These are phyloP conservation scores for Thalia dealbata DNA, from an alignment of 176 grass and related monocot genomes.

Conservation along the genomic window DNA sequence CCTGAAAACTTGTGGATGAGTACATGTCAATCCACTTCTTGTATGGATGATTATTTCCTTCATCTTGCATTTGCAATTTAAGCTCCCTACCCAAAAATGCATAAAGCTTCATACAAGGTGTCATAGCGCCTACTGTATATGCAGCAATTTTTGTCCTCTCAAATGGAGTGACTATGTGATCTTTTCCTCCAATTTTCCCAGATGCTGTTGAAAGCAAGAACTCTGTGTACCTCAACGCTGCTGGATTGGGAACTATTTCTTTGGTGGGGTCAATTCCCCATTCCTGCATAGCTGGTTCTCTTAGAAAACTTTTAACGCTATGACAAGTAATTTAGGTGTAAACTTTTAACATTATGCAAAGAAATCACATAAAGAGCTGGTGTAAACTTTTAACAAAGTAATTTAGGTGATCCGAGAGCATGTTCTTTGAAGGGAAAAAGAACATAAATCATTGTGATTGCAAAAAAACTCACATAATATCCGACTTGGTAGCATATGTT, in stretches of 20 bases:
- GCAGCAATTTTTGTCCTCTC: slow-evolving; percentile 99
- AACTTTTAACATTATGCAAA: too few species aligned
- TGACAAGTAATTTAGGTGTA: background rate
- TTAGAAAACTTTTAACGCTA: slow-evolving; percentile 21
- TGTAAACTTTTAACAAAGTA: too few species aligned
- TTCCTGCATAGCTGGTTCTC: slow-evolving; percentile 47
- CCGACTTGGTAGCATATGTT: too few species aligned
- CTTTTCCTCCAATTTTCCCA: slow-evolving; percentile 84
- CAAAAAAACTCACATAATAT: too few species aligned
- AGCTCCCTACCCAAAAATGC: slow-evolving; percentile 81
- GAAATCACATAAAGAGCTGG: too few species aligned
- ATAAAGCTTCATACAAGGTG: slow-evolving; percentile 97
- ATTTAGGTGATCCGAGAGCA: background rate
- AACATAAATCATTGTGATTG: too few species aligned
- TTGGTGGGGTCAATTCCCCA: slow-evolving; percentile 86
- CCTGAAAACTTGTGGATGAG: slow-evolving; percentile 68
- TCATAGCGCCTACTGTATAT: slow-evolving; percentile 87
- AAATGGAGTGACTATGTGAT: slow-evolving; percentile 91
- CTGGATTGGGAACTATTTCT: slow-evolving; percentile 41
- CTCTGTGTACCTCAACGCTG: slow-evolving; percentile 78
- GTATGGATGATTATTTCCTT: slow-evolving; percentile 60
- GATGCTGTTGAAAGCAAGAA: slow-evolving; percentile 81
- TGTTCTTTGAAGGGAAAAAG: background rate
- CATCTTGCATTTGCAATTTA: slow-evolving; percentile 32
- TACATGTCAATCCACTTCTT: slow-evolving; percentile 92